Evolutionary conservation across 768 basidiomycete species (phyloP), one percentile per base, ranked within the genome.

Genomic region (Kwoniella dejecticola): DNA sequence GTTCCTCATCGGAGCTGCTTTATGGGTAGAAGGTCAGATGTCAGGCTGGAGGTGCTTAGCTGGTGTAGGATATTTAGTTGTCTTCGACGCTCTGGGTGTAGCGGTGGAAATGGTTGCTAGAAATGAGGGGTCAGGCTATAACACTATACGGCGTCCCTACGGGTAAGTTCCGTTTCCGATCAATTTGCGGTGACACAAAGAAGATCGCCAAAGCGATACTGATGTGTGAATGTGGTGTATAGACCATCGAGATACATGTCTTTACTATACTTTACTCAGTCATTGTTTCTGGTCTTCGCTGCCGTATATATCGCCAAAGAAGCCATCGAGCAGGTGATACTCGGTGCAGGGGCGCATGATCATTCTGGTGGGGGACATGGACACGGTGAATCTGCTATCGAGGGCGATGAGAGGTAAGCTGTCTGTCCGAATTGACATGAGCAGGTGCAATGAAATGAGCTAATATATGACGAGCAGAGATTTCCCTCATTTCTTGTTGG

Each of bases 271-370:
- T 99, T 98, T 70, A 86, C 91, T 0, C 95, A 97, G 71, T 86
- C 87, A 10, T 89, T 99, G 12, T 98, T 96, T 79, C 82, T 99
- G 57, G 86, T 95, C 82, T 99, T 98, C 75, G 86, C 92, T 0
- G 87, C 91, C 0, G 88, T 97, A 2, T 99, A 98, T 80, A 89
- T 98, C 17, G 93, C 91, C 71, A 98, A 99, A 74, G 96, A 99
- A 82, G 89, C 93, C 0, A 83, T 98, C 3, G 95, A 99, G 79
- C 93, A 95, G 79, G 78, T 96, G 40, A 77, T 99, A 15, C 82
- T 97, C 42, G 71, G 75, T 19, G 49, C 69, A 6, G 63, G 62
- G 13, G 71, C 68, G 10, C 73, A 79, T 54, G 73, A 75, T 24
- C 63, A 65, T 26, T 59, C 58, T 2, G 44, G 47, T 0, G 78